Percentiles rank a stretch among this genome's conserved stretches.
These are phyloP conservation scores for Globisporangium orthogonon DNA, from an alignment of 352 stramenopile genomes.

Conservation along the genomic window DNA sequence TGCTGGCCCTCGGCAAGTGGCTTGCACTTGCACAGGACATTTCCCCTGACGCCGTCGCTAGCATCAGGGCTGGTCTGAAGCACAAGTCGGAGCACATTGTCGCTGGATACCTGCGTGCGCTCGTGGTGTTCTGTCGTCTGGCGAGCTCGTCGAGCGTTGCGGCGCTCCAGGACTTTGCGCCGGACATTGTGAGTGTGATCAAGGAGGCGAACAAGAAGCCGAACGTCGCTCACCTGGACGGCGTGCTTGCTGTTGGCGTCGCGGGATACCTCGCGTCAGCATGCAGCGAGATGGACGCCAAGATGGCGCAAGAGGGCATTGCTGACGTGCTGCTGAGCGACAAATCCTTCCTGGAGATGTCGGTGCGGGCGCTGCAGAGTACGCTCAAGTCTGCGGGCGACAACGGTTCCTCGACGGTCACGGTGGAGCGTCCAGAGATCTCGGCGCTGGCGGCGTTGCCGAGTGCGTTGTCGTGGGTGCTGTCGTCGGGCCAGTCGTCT, in stretches of 20 bases:
- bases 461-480: slow-evolving; percentile 54
- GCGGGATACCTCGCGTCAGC: slow-evolving; percentile 50
- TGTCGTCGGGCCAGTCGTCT: slow-evolving; percentile 54
- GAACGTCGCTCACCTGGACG: slow-evolving; percentile 66
- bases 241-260: slow-evolving; percentile 59
- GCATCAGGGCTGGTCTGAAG: slow-evolving; percentile 48
- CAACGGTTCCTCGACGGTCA: slow-evolving; percentile 10
- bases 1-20: slow-evolving; percentile 75
- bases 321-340: slow-evolving; percentile 33
- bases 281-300: slow-evolving; percentile 51
- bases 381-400: slow-evolving; percentile 13
- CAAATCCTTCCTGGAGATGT: slow-evolving; percentile 43
- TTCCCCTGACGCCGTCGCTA: slow-evolving; percentile 25
- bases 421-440: slow-evolving; percentile 45
- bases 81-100: slow-evolving; percentile 72
- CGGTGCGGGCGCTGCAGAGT: slow-evolving; percentile 32
- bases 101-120: slow-evolving; percentile 49
- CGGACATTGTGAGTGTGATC: slow-evolving; percentile 51
- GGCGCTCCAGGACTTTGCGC: slow-evolving; percentile 26
- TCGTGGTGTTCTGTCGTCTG: slow-evolving; percentile 40
- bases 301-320: slow-evolving; percentile 46
- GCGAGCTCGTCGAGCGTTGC: slow-evolving; percentile 20
- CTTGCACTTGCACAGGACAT: slow-evolving; percentile 51
- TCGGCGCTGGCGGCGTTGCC: slow-evolving; percentile 48
- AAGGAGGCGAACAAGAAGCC: slow-evolving; percentile 74